phyloP scores from a whole-genome alignment of 176 grass and related monocot genomes.

The Luzula sylvatica region DNA sequence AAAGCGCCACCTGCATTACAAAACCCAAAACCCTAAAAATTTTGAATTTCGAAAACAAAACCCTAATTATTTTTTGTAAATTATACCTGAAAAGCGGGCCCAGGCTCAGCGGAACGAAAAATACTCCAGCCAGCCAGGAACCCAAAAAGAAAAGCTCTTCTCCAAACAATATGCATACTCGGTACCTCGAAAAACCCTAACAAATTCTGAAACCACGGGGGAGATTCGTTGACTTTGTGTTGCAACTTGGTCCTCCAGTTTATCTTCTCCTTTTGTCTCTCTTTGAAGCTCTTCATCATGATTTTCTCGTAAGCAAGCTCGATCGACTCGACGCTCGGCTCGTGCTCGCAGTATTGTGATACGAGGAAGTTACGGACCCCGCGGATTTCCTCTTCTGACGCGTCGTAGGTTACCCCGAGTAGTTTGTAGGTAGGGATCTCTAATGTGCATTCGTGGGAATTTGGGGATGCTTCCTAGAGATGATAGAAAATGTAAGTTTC shows the following conservation, averaged over 20 bases:
- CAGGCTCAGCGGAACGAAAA: slow-evolving; percentile 67
- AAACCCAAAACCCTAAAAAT: background rate
- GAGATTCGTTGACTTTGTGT: slow-evolving; percentile 68
- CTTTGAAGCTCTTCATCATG: slow-evolving; percentile 77
- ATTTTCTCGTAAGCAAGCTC: slow-evolving; percentile 95
- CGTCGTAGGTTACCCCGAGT: slow-evolving; percentile 58
- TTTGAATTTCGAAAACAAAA: background rate
- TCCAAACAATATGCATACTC: slow-evolving; percentile 55
- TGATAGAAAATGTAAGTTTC: background rate
- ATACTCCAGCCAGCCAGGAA: slow-evolving; percentile 98
- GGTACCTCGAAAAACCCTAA: slow-evolving; percentile 74
- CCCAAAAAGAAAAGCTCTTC: slow-evolving; percentile 74
- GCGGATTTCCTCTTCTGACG: slow-evolving; percentile 87
- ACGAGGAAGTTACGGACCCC: slow-evolving; percentile 69
- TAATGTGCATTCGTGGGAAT: slow-evolving; percentile 52
- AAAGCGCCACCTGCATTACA: slow-evolving; percentile 65
- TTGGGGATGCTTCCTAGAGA: slow-evolving; percentile 46
- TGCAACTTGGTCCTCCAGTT: slow-evolving; percentile 77
- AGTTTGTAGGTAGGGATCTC: slow-evolving; percentile 82
- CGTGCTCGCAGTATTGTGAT: slow-evolving; percentile 69
- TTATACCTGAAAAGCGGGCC: slow-evolving; percentile 97
- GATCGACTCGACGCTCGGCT: slow-evolving; percentile 70
- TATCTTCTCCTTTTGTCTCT: slow-evolving; percentile 76
- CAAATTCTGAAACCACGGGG: slow-evolving; percentile 63
- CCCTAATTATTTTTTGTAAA: slow-evolving; percentile 25